A percentile compares a stretch with the other conserved stretches of the same genome.
These are phyloP conservation scores for Berberis vulgaris DNA, from an alignment of 164 flowering plant genomes.

Conservation along the genomic window DNA sequence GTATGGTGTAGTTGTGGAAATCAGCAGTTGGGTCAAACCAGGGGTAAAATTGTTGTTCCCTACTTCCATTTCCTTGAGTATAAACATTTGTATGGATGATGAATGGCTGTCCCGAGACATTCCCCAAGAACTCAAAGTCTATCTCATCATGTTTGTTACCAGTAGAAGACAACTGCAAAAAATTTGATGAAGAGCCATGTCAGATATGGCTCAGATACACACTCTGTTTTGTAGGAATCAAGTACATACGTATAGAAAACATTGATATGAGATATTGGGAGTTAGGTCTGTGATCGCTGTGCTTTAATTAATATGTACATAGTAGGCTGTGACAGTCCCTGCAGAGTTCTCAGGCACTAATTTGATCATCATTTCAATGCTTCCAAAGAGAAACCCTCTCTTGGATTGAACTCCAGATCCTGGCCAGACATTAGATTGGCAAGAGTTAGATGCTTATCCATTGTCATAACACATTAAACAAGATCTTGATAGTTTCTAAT, in stretches of 20 bases:
- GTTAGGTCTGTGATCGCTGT: neutral
- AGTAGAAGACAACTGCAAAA: neutral
- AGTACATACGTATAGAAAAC: neutral
- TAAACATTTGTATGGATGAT: neutral
- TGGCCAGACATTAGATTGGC: slow-evolving; percentile 12
- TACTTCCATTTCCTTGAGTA: neutral
- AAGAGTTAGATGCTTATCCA: neutral
- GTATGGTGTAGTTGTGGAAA: neutral
- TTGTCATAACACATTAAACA: too few relatives aligned
- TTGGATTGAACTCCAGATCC: slow-evolving; percentile 1
- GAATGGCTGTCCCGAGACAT: neutral
- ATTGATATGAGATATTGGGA: neutral
- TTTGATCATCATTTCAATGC: neutral
- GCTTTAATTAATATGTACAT: slow-evolving; percentile 1
- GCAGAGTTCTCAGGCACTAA: slow-evolving; percentile 9
- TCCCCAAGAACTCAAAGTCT: neutral
- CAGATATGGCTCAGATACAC: neutral
- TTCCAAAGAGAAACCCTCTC: neutral
- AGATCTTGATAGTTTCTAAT: too few relatives aligned
- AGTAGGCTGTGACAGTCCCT: slow-evolving; percentile 12
- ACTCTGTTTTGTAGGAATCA: neutral
- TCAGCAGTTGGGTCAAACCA: neutral
- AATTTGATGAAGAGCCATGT: neutral
- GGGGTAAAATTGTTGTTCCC: neutral
- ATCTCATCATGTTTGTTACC: neutral